phyloP scores from a whole-genome alignment of 176 grass and related monocot species.

The Oryza glaberrima region DNA sequence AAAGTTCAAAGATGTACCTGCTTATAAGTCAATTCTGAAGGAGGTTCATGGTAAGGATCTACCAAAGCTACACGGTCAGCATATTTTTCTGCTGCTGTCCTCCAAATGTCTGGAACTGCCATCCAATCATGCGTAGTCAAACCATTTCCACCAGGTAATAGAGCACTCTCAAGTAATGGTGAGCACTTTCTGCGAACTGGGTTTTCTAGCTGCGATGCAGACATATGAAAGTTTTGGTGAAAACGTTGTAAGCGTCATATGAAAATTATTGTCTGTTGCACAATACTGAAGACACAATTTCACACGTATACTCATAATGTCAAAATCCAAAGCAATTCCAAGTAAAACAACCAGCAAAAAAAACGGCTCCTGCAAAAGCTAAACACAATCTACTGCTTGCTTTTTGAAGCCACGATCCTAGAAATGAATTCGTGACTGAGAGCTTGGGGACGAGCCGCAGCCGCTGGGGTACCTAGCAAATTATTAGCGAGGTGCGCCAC shows the following conservation, averaged over 20 bases:
- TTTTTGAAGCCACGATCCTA: too few relatives aligned
- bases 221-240: not conserved
- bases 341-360: too few relatives aligned
- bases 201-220: slow-evolving; percentile 25
- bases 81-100: slow-evolving; percentile 72
- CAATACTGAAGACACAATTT: not conserved
- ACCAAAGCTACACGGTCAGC: slow-evolving; percentile 66
- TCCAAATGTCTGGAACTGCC: slow-evolving; percentile 96
- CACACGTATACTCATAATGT: not conserved
- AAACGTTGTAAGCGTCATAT: not conserved
- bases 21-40: slow-evolving; percentile 76
- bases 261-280: not conserved
- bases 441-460: too few relatives aligned
- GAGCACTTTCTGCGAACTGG: slow-evolving; percentile 43
- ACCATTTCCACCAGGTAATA: slow-evolving; percentile 46
- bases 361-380: too few relatives aligned
- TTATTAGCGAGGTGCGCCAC: too few relatives aligned
- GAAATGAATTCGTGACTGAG: too few relatives aligned
- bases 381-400: too few relatives aligned
- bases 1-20: slow-evolving; percentile 49
- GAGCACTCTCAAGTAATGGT: slow-evolving; percentile 54
- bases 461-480: too few relatives aligned
- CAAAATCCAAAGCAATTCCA: not conserved
- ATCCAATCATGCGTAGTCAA: slow-evolving; percentile 59
- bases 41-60: slow-evolving; percentile 81